Evolutionary conservation across 2,329 filamentous ascomycete genomes (phyloP), one percentile per base, ranked within the genome.

Genomic region (Drechmeria coniospora): DNA sequence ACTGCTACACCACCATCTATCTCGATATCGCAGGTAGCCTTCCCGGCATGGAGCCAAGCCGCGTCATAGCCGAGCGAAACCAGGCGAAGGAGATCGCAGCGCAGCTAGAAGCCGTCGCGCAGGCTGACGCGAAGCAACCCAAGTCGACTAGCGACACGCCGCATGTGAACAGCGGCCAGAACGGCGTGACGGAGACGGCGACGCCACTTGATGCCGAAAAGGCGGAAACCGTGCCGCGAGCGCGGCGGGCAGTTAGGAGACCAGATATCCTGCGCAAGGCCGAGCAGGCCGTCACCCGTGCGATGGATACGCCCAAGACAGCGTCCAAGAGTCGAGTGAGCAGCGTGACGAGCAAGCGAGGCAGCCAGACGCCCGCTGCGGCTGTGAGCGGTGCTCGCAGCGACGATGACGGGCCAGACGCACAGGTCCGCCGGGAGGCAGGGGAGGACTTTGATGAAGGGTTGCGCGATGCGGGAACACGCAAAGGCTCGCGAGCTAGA

Each of bases 1-100:
- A 98, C 51, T 75, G 80, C 26, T 98, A 93, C 50, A 79, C 81
- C 1, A 65, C 73, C 26, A 60, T 92, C 11, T 90, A 82, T 46
- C 63, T 66, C 12, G 68, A 76, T 17, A 57, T 84, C 26, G 72
- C 72, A 2, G 67, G 67, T 23, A 61, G 59, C 4, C 53, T 83
- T 3, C 65, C 68, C 0, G 59, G 60, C 16, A 47, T 51, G n/a
- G 54, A 63, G 25, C 55, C 65, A 14, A 51, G 60, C 33, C 48
- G 53, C 32, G 51, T 60, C 30, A 59, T 57, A 37, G 65, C 51
- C 39, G 66, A 55, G 35, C 54, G 56, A 26, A 55, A 55, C 6
- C 53, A 50, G 5, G 56, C 49, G 4, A 54, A 54, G 31, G 60
- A 59, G 21, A 56, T 48, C 3, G 50, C 59, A 15, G 51, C 51